Conservation (phyloP, 331 rosid genomes). For the Quercus lobata region DNA sequence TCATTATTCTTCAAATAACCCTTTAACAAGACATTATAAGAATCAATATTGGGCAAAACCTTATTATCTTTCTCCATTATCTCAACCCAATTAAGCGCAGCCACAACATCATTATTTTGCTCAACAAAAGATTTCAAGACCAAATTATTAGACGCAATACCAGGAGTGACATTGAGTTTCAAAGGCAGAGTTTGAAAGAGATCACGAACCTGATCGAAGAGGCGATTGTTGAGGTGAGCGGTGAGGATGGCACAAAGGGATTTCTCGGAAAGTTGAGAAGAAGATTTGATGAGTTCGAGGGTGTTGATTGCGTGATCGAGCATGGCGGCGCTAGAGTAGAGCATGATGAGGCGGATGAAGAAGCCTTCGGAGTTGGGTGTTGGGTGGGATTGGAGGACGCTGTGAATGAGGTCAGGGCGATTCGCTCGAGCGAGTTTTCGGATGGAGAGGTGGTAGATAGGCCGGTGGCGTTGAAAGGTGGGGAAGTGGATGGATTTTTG, state of each 20-base stretch:
- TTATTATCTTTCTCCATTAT: conserved; percentile 8
- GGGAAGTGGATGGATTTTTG: background rate
- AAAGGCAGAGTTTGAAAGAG: conserved; percentile 5
- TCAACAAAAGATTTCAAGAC: conserved; percentile 16
- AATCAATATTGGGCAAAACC: conserved; percentile 17
- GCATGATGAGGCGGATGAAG: conserved; percentile 23
- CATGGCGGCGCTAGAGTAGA: conserved; percentile 5
- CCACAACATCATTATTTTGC: conserved; percentile 5
- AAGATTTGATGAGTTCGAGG: background rate
- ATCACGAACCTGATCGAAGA: conserved; percentile 11
- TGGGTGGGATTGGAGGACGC: conserved; percentile 9
- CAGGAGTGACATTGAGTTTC: conserved; percentile 12
- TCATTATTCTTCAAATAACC: conserved; percentile 11
- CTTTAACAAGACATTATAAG: conserved; percentile 9
- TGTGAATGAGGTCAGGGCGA: conserved; percentile 17
- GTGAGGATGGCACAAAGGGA: conserved; percentile 21
- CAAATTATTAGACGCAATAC: conserved; percentile 4
- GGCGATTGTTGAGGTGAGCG: conserved; percentile 1
- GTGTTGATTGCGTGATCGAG: too few relatives aligned
- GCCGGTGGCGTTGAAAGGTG: conserved; percentile 20
- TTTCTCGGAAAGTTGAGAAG: conserved; percentile 14
- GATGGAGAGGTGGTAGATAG: conserved; percentile 12
- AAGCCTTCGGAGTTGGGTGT: conserved; percentile 11
- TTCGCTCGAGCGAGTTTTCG: conserved; percentile 19
- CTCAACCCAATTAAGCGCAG: conserved; percentile 17